Evolutionary conservation across 1,284 basidiomycete genomes (phyloP).

Genomic region (Pisolithus thermaeus): DNA sequence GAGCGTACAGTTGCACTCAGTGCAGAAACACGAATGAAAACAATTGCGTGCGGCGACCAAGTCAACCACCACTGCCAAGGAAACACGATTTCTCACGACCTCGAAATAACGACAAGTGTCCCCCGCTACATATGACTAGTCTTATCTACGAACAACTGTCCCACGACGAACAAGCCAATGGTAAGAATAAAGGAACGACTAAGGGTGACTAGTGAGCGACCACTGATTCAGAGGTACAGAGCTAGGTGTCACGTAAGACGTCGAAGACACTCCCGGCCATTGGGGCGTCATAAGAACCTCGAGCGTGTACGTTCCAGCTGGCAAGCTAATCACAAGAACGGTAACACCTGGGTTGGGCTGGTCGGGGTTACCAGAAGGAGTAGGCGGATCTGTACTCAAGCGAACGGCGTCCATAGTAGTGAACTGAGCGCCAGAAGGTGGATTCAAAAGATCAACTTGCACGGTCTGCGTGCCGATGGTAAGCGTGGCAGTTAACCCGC

Average conservation of each 20-base stretch:
- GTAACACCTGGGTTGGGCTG: slow-evolving; percentile 76
- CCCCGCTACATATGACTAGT: background rate
- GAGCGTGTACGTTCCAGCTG: slow-evolving; percentile 65
- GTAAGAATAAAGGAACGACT: slow-evolving; percentile 31
- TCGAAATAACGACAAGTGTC: background rate
- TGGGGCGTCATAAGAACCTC: slow-evolving; percentile 86
- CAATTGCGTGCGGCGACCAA: background rate
- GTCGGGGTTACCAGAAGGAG: slow-evolving; percentile 52
- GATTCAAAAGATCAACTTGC: slow-evolving; percentile 47
- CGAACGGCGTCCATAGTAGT: slow-evolving; percentile 44
- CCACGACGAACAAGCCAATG: slow-evolving; percentile 26
- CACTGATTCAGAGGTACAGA: slow-evolving; percentile 56
- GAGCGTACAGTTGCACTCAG: no score
- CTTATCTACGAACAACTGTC: background rate
- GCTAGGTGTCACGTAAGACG: slow-evolving; percentile 49
- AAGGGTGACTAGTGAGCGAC: slow-evolving; percentile 60
- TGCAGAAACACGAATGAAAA: no score
- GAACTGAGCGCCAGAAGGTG: slow-evolving; percentile 57
- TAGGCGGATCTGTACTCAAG: slow-evolving; percentile 55
- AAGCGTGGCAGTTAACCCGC: slow-evolving; percentile 54
- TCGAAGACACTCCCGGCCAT: slow-evolving; percentile 57
- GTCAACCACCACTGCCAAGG: background rate
- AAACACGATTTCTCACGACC: background rate
- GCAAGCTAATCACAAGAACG: slow-evolving; percentile 73
- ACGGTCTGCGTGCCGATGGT: slow-evolving; percentile 41